phyloP scores from a whole-genome alignment of 1,284 basidiomycete genomes.

The Naganishia liquefaciens region DNA sequence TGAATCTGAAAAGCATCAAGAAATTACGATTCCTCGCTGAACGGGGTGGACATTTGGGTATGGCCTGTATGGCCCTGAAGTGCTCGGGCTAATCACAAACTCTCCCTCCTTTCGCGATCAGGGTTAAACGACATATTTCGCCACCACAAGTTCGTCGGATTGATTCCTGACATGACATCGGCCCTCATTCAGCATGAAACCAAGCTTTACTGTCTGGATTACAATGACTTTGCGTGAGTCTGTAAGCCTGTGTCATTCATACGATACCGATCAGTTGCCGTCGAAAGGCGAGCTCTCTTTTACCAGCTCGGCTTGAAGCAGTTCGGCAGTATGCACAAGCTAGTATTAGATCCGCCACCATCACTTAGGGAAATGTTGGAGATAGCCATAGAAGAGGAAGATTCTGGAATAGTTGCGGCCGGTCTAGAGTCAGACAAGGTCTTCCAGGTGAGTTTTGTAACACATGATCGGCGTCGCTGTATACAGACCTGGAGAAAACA shows the following conservation, averaged over 20 bases:
- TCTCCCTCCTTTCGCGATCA: slow-evolving; percentile 45
- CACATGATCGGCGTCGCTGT: not conserved
- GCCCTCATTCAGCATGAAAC: slow-evolving; percentile 86
- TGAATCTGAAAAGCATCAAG: slow-evolving; percentile 68
- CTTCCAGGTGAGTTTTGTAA: slow-evolving; percentile 62
- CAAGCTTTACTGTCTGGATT: slow-evolving; percentile 84
- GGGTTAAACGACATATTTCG: slow-evolving; percentile 79
- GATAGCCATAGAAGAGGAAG: slow-evolving; percentile 71
- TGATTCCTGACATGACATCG: slow-evolving; percentile 76
- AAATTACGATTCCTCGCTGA: slow-evolving; percentile 65
- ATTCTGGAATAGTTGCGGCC: slow-evolving; percentile 54
- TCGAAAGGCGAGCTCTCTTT: slow-evolving; percentile 81
- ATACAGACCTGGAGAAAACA: not conserved
- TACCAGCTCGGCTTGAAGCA: slow-evolving; percentile 91
- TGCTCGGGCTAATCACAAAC: too few species aligned
- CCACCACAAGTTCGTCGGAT: slow-evolving; percentile 88
- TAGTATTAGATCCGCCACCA: slow-evolving; percentile 82
- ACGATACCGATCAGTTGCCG: not conserved
- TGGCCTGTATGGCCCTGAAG: slow-evolving; percentile 41
- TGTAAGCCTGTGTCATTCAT: not conserved
- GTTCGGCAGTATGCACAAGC: slow-evolving; percentile 76
- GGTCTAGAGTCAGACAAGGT: slow-evolving; percentile 58
- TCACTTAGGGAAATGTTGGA: slow-evolving; percentile 68
- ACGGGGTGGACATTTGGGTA: slow-evolving; percentile 70
- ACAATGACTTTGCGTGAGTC: slow-evolving; percentile 74